Evolutionary conservation across 495 filamentous ascomycete genomes (phyloP).

Genomic region (Lasiosphaeria hispida): DNA sequence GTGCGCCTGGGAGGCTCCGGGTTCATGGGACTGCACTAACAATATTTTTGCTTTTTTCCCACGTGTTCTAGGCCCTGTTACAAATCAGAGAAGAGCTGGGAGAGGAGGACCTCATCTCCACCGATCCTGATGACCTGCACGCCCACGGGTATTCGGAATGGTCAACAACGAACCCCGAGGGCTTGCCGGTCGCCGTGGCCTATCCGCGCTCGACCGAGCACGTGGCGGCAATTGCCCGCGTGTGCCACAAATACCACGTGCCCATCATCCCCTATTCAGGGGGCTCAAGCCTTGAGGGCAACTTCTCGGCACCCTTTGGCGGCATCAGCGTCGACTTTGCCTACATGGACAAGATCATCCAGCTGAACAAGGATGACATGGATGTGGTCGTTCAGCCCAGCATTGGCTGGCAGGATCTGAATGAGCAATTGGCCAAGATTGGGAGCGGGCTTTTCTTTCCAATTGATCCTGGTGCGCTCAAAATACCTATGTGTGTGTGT

Average conservation of each 20-base stretch:
- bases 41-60: background rate
- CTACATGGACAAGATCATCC: slow-evolving; percentile 77
- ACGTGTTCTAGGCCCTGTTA: slow-evolving; percentile 20
- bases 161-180: slow-evolving; percentile 78
- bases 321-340: slow-evolving; percentile 88
- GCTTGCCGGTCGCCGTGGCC: slow-evolving; percentile 74
- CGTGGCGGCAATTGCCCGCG: slow-evolving; percentile 73
- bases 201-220: slow-evolving; percentile 78
- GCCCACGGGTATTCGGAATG: slow-evolving; percentile 86
- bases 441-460: slow-evolving; percentile 83
- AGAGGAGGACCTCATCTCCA: slow-evolving; percentile 67
- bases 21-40: background rate
- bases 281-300: slow-evolving; percentile 82
- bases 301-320: slow-evolving; percentile 81
- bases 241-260: slow-evolving; percentile 78
- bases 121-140: slow-evolving; percentile 77
- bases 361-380: slow-evolving; percentile 82
- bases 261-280: slow-evolving; percentile 89
- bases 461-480: slow-evolving; percentile 66
- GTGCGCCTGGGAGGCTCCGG: background rate
- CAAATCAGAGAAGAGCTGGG: slow-evolving; percentile 65
- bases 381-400: slow-evolving; percentile 88
- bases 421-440: slow-evolving; percentile 67
- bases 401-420: slow-evolving; percentile 88
- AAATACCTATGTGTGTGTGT: background rate